These are phyloP conservation scores for Kwoniella sp. DNA, from an alignment of 768 basidiomycete genomes.

Conservation along the genomic window DNA sequence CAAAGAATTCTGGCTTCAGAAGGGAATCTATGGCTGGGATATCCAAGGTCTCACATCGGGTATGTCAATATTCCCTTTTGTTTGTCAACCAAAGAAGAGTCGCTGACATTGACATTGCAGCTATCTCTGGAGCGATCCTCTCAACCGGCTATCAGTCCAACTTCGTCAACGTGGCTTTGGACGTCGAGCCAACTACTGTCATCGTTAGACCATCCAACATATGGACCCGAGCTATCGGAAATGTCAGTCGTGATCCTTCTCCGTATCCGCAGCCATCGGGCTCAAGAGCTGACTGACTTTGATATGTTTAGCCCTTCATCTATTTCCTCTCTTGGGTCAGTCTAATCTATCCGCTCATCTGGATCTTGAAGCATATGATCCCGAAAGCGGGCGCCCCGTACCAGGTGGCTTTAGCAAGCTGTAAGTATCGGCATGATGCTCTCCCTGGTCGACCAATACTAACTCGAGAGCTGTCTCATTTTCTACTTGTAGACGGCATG, in stretches of 20 bases:
- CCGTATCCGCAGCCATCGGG: no score
- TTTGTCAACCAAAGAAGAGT: neutral
- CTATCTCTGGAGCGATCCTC: constrained; percentile 31
- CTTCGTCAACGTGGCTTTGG: constrained; percentile 61
- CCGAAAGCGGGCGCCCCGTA: constrained; percentile 19
- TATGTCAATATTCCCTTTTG: constrained; percentile 12
- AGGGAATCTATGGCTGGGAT: constrained; percentile 69
- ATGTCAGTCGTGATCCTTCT: constrained; percentile 22
- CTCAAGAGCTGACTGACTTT: no score
- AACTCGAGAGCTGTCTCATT: no score
- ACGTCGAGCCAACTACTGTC: constrained; percentile 60
- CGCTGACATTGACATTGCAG: constrained; percentile 13
- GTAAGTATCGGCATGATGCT: constrained; percentile 21
- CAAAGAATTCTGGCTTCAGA: constrained; percentile 76
- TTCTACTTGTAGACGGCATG: constrained; percentile 25
- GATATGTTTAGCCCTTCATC: constrained; percentile 66
- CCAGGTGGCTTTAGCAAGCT: constrained; percentile 19
- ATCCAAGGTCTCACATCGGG: constrained; percentile 56
- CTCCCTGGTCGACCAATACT: no score
- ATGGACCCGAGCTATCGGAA: constrained; percentile 53
- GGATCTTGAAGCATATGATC: constrained; percentile 65
- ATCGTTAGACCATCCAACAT: constrained; percentile 69
- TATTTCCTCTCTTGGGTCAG: constrained; percentile 69
- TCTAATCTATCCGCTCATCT: constrained; percentile 76
- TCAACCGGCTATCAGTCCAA: constrained; percentile 42